Evolutionary conservation across 768 basidiomycete genomes (phyloP).

Genomic region (Phlegmacium glaucopus): DNA sequence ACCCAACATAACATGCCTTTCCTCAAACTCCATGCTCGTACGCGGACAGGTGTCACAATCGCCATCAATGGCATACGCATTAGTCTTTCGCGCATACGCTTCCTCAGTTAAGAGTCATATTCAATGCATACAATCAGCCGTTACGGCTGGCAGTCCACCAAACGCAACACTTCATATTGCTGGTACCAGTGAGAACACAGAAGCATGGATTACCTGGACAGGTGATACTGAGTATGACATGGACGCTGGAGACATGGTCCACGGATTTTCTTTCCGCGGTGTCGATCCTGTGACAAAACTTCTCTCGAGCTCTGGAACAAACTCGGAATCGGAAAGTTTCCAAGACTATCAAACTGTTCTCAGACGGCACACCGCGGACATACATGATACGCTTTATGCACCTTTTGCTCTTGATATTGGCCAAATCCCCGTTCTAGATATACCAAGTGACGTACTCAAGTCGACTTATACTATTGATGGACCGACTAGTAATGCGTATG

Average conservation of each 20-base stretch:
- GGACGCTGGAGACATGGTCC: conserved; percentile 53
- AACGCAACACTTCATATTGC: conserved; percentile 48
- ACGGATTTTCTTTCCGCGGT: conserved; percentile 61
- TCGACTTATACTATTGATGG: conserved; percentile 46
- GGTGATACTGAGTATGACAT: conserved; percentile 72
- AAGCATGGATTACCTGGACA: conserved; percentile 68
- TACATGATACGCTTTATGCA: conserved; percentile 35
- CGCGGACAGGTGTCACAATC: conserved; percentile 40
- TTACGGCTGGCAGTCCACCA: conserved; percentile 25
- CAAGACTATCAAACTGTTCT: conserved; percentile 38
- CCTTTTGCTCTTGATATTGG: conserved; percentile 59
- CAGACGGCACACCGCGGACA: conserved; percentile 49
- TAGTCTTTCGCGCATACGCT: conserved; percentile 47
- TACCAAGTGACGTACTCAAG: conserved; percentile 57
- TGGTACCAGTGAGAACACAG: conserved; percentile 32
- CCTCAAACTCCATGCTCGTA: conserved; percentile 51
- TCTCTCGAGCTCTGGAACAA: background rate
- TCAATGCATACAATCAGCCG: conserved; percentile 30
- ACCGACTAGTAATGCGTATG: conserved; percentile 50
- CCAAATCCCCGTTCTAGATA: conserved; percentile 47
- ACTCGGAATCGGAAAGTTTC: conserved; percentile 7
- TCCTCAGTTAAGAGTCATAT: conserved; percentile 18
- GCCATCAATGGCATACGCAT: conserved; percentile 71
- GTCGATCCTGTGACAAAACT: conserved; percentile 41
- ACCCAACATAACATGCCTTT: conserved; percentile 60